A percentile compares a stretch with the other conserved stretches of the same genome.
Evolutionary conservation across 371 early-diverging fungal genomes (phyloP).

Genomic region (Basidiobolus meristosporus): DNA sequence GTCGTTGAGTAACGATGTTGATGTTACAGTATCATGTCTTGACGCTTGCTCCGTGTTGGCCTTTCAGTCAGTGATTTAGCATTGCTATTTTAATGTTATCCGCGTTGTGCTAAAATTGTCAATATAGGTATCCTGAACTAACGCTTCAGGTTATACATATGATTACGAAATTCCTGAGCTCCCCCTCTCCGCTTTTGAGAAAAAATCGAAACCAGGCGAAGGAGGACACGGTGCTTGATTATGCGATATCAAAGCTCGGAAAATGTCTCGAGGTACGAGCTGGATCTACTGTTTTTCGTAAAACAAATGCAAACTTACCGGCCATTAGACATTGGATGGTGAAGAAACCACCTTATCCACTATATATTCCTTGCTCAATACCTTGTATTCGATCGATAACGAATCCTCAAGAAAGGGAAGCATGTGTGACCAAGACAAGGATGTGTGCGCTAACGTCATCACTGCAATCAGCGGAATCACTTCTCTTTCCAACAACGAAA

Average conservation of each 20-base stretch:
- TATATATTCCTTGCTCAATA: constrained; percentile 27
- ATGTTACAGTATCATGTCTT: background rate
- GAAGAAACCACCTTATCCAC: constrained; percentile 26
- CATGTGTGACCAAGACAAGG: constrained; percentile 13
- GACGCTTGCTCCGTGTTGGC: background rate
- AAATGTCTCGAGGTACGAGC: background rate
- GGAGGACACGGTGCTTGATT: too few relatives aligned
- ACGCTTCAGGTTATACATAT: constrained; percentile 8
- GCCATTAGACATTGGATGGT: constrained; percentile 3
- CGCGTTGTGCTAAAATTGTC: background rate
- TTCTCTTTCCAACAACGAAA: constrained; percentile 33
- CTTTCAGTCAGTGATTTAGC: constrained; percentile 10
- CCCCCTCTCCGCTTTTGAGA: too few relatives aligned
- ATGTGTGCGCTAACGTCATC: constrained; percentile 30
- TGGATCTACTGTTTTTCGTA: background rate
- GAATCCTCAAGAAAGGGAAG: constrained; percentile 9
- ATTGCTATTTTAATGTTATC: constrained; percentile 5
- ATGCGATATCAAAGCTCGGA: too few relatives aligned
- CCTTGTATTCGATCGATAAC: constrained; percentile 13
- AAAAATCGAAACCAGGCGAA: too few relatives aligned
- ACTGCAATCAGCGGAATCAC: constrained; percentile 41
- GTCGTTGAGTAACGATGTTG: background rate
- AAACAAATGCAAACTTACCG: background rate
- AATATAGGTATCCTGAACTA: constrained; percentile 22
- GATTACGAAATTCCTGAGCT: background rate